Percentiles rank a stretch among this genome's conserved stretches.
Conservation (phyloP, 805 yeast genomes). For the Peterozyma xylosa region DNA sequence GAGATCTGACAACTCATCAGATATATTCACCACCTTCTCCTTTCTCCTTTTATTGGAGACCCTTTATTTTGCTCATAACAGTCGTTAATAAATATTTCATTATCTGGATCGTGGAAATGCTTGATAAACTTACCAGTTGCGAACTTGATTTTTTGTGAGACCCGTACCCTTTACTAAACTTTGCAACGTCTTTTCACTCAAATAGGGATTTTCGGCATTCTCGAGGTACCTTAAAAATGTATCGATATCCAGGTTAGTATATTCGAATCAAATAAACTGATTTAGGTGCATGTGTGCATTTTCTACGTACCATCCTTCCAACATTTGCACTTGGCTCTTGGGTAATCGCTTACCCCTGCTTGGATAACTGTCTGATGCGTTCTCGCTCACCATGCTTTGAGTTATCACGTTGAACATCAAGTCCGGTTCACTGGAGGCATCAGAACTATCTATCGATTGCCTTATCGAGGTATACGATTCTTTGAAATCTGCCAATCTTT, state of each 20-base stretch:
- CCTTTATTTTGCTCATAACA: not conserved
- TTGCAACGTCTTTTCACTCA: not conserved
- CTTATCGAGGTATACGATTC: too few species aligned
- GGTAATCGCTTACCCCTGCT: not conserved
- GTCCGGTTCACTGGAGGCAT: not conserved
- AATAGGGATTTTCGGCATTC: not conserved
- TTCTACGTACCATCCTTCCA: not conserved
- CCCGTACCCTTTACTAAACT: not conserved
- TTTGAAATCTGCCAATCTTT: too few species aligned
- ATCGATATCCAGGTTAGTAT: not conserved
- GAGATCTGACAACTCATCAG: not conserved
- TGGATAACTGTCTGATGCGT: not conserved
- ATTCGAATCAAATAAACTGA: too few species aligned
- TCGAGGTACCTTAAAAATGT: not conserved
- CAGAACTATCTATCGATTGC: not conserved
- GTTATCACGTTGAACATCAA: not conserved
- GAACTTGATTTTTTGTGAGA: not conserved
- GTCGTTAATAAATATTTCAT: not conserved
- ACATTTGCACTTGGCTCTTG: not conserved
- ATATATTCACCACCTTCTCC: not conserved
- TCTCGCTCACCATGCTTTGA: not conserved
- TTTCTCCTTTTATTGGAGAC: not conserved
- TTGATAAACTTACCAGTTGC: not conserved
- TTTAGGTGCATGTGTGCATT: not conserved
- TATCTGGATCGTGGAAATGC: not conserved